Conservation (phyloP, 2,329 filamentous ascomycete species). For the Penicillium sp. region DNA sequence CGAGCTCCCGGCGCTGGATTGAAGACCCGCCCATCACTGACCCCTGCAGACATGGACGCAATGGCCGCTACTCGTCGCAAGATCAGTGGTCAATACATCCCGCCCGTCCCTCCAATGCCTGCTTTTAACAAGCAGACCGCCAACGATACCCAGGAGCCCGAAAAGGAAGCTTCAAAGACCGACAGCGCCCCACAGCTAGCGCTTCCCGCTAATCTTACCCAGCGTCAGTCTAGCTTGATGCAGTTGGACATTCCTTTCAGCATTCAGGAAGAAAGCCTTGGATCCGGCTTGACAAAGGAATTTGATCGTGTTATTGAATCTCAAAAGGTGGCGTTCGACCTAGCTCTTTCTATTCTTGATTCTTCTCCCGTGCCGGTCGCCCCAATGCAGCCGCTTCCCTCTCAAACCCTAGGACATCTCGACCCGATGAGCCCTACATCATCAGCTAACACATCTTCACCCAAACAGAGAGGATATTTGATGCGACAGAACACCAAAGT, state of each 20-base stretch:
- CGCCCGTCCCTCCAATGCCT: constrained; percentile 25
- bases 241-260: constrained; percentile 80
- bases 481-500: constrained; percentile 99
- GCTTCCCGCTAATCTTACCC: constrained; percentile 35
- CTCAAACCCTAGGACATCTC: constrained; percentile 23
- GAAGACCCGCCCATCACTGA: constrained; percentile 85
- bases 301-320: constrained; percentile 93
- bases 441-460: constrained; percentile 64
- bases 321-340: constrained; percentile 80
- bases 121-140: constrained; percentile 23
- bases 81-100: constrained; percentile 72
- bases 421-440: constrained; percentile 22
- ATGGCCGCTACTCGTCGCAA: constrained; percentile 86
- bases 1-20: constrained; percentile 82
- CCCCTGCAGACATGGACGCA: constrained; percentile 75
- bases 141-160: constrained; percentile 19
- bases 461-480: constrained; percentile 89
- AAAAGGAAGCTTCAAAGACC: neutral
- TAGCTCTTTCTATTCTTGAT: constrained; percentile 43
- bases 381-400: constrained; percentile 11
- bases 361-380: constrained; percentile 11
- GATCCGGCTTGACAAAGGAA: constrained; percentile 84
- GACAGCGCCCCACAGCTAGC: constrained; percentile 17
- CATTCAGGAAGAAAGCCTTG: constrained; percentile 64
- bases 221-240: constrained; percentile 72